These are phyloP conservation scores for Gynostemma pentaphyllum DNA, from an alignment of 306 rosid species.

Conservation along the genomic window DNA sequence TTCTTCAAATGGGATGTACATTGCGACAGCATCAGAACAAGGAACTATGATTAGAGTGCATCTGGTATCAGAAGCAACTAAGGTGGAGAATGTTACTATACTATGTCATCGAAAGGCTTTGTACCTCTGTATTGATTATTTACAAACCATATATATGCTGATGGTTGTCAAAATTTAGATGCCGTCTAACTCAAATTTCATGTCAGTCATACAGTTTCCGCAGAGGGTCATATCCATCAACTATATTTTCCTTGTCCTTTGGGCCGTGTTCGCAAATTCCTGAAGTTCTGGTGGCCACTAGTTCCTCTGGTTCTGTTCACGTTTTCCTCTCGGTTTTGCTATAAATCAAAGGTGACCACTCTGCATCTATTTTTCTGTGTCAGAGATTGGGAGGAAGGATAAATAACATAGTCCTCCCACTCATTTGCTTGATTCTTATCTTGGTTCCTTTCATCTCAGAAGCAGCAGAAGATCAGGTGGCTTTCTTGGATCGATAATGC, in stretches of 20 bases:
- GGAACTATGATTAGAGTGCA: slow-evolving; percentile 91
- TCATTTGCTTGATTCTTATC: neutral
- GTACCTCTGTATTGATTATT: neutral
- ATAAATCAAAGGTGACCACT: slow-evolving; percentile 51
- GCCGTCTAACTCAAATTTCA: slow-evolving; percentile 24
- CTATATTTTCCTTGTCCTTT: slow-evolving; percentile 79
- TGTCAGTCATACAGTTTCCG: slow-evolving; percentile 85
- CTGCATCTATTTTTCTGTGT: slow-evolving; percentile 8
- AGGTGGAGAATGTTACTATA: slow-evolving; percentile 43
- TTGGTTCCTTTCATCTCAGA: slow-evolving; percentile 16
- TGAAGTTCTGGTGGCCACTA: slow-evolving; percentile 74
- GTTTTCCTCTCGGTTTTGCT: slow-evolving; percentile 61
- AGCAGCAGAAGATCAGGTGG: slow-evolving; percentile 60
- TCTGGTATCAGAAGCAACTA: slow-evolving; percentile 78
- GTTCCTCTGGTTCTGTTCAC: slow-evolving; percentile 94
- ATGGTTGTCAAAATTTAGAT: no score
- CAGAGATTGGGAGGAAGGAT: neutral
- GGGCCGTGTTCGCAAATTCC: slow-evolving; percentile 73
- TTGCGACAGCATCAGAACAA: slow-evolving; percentile 97
- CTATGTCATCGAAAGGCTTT: slow-evolving; percentile 1
- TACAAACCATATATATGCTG: neutral
- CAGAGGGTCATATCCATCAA: slow-evolving; percentile 84
- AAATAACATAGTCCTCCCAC: neutral
- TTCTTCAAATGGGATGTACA: slow-evolving; percentile 75
- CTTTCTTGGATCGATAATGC: slow-evolving; percentile 79